Conservation (phyloP, 345 rosid genomes). For the Dipteronia sinensis region DNA sequence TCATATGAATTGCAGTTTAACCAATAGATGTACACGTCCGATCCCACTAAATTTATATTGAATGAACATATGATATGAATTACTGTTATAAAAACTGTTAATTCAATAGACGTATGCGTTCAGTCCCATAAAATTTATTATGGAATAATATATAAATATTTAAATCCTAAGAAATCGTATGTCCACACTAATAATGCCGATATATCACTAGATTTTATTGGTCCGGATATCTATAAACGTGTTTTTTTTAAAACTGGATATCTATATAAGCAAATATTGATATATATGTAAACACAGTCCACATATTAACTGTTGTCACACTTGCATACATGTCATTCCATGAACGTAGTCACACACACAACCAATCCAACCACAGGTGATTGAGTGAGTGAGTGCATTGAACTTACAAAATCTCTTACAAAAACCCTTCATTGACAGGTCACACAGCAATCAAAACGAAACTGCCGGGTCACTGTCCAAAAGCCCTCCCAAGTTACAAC, state of each 20-base stretch:
- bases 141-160: too few relatives aligned
- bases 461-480: constrained; percentile 33
- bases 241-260: too few relatives aligned
- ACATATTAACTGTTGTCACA: not conserved
- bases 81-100: not conserved
- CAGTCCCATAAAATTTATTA: too few relatives aligned
- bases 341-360: not conserved
- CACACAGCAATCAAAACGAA: constrained; percentile 29
- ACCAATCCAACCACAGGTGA: not conserved
- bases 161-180: too few relatives aligned
- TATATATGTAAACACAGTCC: not conserved
- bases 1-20: too few relatives aligned
- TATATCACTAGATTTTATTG: too few relatives aligned
- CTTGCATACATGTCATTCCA: not conserved
- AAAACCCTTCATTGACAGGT: constrained; percentile 19
- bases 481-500: not conserved
- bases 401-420: not conserved
- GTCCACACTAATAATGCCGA: too few relatives aligned
- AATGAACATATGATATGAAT: not conserved
- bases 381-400: not conserved
- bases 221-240: too few relatives aligned
- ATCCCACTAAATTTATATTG: too few relatives aligned
- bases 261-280: too few relatives aligned
- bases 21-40: too few relatives aligned
- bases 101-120: not conserved